Percentiles rank a stretch among this genome's conserved stretches.
Evolutionary conservation across 768 basidiomycete species (phyloP).

Genomic region (Boletellus sp.): DNA sequence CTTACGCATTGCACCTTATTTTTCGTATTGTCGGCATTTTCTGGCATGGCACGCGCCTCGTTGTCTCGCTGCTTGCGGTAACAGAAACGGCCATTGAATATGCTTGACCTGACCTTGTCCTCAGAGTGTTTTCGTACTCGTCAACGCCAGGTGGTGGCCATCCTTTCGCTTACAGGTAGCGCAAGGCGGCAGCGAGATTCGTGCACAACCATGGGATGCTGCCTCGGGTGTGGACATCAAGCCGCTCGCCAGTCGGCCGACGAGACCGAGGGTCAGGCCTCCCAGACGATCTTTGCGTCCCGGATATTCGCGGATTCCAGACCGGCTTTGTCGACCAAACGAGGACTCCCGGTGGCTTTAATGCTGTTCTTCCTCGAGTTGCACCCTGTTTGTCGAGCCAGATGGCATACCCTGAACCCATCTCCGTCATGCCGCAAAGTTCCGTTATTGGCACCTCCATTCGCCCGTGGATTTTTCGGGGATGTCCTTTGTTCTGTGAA

Average conservation of each 20-base stretch:
- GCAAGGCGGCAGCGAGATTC: background rate
- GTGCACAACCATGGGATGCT: background rate
- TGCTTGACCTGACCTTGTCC: slow-evolving; percentile 4
- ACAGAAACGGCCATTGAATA: slow-evolving; percentile 8
- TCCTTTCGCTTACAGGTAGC: background rate
- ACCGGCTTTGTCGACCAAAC: slow-evolving; percentile 37
- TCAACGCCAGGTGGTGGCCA: slow-evolving; percentile 27
- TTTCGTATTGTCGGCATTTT: slow-evolving; percentile 24
- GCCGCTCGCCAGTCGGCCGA: background rate
- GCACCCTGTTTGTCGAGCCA: background rate
- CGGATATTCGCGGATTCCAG: slow-evolving; percentile 47
- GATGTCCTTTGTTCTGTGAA: background rate
- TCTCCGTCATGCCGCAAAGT: background rate
- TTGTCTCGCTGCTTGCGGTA: slow-evolving; percentile 43
- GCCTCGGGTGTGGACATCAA: slow-evolving; percentile 6
- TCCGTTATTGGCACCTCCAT: background rate
- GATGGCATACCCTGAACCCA: slow-evolving; percentile 8
- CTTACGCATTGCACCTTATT: slow-evolving; percentile 25
- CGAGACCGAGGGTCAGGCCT: slow-evolving; percentile 1
- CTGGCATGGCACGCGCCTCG: slow-evolving; percentile 31
- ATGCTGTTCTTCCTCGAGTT: slow-evolving; percentile 1
- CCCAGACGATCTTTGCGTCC: slow-evolving; percentile 13
- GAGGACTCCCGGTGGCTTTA: slow-evolving; percentile 18
- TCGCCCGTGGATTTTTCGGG: background rate
- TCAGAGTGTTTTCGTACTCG: slow-evolving; percentile 37